Conservation (phyloP, 1,284 basidiomycete genomes). For the Phenoliferia sp. region DNA sequence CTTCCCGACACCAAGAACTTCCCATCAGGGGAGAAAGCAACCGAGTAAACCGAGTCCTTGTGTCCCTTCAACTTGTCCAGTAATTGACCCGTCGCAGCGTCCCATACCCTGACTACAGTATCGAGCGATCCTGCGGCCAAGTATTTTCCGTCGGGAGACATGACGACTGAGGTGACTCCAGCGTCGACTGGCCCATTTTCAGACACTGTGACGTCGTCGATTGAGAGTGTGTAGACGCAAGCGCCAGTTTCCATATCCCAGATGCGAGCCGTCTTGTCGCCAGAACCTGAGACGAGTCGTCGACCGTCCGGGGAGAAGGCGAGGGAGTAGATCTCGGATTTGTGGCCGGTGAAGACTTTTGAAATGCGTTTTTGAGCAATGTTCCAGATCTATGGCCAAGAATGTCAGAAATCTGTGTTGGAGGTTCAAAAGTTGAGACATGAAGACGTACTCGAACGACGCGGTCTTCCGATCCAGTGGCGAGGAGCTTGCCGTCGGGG, state of each 20-base stretch:
- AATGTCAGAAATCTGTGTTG: background rate
- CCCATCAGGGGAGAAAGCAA: slow-evolving; percentile 82
- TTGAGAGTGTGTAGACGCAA: slow-evolving; percentile 49
- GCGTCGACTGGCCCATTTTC: slow-evolving; percentile 59
- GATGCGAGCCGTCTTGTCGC: slow-evolving; percentile 81
- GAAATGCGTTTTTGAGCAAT: slow-evolving; percentile 66
- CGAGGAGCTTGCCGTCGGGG: slow-evolving; percentile 71
- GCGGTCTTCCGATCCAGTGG: slow-evolving; percentile 78
- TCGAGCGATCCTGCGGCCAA: slow-evolving; percentile 82
- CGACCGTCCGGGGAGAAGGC: slow-evolving; percentile 77
- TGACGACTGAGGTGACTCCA: slow-evolving; percentile 71
- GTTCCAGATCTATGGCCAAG: slow-evolving; percentile 68
- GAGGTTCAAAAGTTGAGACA: background rate
- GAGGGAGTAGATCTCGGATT: slow-evolving; percentile 85
- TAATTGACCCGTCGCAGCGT: slow-evolving; percentile 63
- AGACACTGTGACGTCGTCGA: slow-evolving; percentile 48
- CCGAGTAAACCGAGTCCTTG: slow-evolving; percentile 74
- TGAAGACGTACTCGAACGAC: slow-evolving; percentile 62
- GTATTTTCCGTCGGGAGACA: slow-evolving; percentile 72
- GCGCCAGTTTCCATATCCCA: slow-evolving; percentile 71
- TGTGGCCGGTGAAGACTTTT: slow-evolving; percentile 74
- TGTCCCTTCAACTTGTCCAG: slow-evolving; percentile 74
- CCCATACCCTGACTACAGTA: slow-evolving; percentile 81
- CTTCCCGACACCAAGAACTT: slow-evolving; percentile 70
- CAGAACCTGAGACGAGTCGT: slow-evolving; percentile 80